These are phyloP conservation scores for Phoma herbarum DNA, from an alignment of 2,329 filamentous ascomycete genomes.

Conservation along the genomic window DNA sequence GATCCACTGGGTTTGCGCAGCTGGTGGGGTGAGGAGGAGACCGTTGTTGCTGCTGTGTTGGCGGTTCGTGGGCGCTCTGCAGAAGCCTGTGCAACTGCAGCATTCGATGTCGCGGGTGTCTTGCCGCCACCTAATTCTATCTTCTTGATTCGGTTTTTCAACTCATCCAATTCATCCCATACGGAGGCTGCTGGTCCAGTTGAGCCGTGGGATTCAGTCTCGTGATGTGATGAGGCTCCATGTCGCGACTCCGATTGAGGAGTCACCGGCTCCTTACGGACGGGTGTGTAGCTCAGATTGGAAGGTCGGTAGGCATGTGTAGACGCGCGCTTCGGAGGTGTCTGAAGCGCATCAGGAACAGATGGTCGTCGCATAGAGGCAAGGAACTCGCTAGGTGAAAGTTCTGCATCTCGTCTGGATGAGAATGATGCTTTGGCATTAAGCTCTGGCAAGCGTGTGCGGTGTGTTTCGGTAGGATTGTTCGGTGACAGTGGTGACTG, in stretches of 20 bases:
- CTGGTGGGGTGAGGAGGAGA: constrained; percentile 88
- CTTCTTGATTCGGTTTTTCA: constrained; percentile 91
- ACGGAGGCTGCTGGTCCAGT: constrained; percentile 91
- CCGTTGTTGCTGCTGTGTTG: constrained; percentile 87
- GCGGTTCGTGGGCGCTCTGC: constrained; percentile 89
- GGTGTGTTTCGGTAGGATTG: constrained; percentile 32
- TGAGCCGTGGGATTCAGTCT: constrained; percentile 84
- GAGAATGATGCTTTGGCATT: constrained; percentile 44
- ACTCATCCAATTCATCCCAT: constrained; percentile 96
- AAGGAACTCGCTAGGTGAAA: constrained; percentile 48
- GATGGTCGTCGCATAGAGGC: constrained; percentile 46
- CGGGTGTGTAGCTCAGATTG: constrained; percentile 48
- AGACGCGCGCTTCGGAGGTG: constrained; percentile 44
- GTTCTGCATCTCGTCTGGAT: constrained; percentile 38
- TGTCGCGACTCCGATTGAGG: constrained; percentile 36
- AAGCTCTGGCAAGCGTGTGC: constrained; percentile 40
- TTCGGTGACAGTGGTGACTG: constrained; percentile 44
- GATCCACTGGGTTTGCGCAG: constrained; percentile 61
- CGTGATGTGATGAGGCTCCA: constrained; percentile 43
- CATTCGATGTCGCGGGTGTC: constrained; percentile 80
- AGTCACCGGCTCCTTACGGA: constrained; percentile 41
- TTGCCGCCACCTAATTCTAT: constrained; percentile 85
- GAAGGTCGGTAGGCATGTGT: constrained; percentile 45
- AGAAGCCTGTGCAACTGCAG: constrained; percentile 69
- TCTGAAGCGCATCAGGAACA: constrained; percentile 41